phyloP scores from a whole-genome alignment of 371 early-diverging fungal genomes.

The Globomyces sp. region DNA sequence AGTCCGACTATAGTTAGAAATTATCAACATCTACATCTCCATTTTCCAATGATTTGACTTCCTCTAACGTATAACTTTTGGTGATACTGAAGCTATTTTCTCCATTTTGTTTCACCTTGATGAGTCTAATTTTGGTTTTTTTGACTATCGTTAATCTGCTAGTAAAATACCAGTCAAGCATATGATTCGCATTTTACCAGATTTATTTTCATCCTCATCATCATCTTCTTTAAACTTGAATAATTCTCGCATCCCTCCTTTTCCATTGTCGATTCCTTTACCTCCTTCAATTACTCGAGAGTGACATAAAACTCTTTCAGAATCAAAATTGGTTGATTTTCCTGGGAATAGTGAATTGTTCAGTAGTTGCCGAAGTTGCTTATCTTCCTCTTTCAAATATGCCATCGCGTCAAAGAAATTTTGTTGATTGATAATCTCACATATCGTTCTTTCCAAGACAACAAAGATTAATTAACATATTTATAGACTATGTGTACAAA shows the following conservation, averaged over 20 bases:
- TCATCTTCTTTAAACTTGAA: conserved; percentile 12
- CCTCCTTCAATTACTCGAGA: conserved; percentile 12
- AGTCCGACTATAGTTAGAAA: not conserved
- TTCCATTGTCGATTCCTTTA: conserved; percentile 7
- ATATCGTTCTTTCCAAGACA: too few species aligned
- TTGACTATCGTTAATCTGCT: conserved; percentile 3
- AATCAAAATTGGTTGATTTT: not conserved
- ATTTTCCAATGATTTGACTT: conserved; percentile 42
- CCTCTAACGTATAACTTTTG: conserved; percentile 46
- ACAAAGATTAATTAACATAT: too few species aligned
- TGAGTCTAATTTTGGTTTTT: conserved; percentile 31
- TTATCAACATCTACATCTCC: conserved; percentile 31
- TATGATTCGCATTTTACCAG: conserved; percentile 10
- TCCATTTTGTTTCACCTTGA: conserved; percentile 36
- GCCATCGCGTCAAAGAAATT: too few species aligned
- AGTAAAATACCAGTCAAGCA: conserved; percentile 3
- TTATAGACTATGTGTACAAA: too few species aligned
- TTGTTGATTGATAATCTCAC: too few species aligned
- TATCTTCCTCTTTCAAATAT: conserved; percentile 1
- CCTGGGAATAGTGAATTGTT: not conserved
- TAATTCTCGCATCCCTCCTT: not conserved
- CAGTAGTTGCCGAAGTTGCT: conserved; percentile 15
- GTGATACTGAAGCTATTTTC: conserved; percentile 29
- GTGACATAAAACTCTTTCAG: not conserved
- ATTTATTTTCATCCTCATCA: conserved; percentile 6